Conservation (phyloP, 2,329 filamentous ascomycete species). For the Xylariaceae sp. region DNA sequence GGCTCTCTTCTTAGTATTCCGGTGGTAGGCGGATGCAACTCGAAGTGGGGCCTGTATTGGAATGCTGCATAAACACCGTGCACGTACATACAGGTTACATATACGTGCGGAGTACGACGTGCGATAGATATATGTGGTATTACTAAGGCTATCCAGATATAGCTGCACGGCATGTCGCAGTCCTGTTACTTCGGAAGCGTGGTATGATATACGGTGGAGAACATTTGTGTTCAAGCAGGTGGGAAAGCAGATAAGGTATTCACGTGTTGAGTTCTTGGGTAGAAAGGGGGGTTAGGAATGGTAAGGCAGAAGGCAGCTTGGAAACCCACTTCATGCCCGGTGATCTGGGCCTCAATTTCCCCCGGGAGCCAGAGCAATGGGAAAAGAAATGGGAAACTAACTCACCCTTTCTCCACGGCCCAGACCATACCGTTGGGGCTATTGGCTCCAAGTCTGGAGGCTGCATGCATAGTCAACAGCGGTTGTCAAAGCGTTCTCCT, state of each 20-base stretch:
- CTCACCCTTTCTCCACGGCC: too few relatives aligned
- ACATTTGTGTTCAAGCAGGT: neutral
- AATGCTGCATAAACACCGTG: conserved; percentile 28
- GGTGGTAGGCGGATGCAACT: neutral
- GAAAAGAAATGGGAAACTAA: neutral
- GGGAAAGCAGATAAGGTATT: conserved; percentile 14
- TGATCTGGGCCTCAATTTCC: neutral
- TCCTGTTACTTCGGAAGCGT: conserved; percentile 13
- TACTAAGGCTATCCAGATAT: neutral
- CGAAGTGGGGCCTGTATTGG: neutral
- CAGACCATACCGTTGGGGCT: conserved; percentile 10
- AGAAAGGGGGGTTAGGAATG: neutral
- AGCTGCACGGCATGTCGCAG: conserved; percentile 19
- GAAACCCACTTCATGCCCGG: conserved; percentile 5
- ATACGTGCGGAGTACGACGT: neutral
- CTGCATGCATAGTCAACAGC: neutral
- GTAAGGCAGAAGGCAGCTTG: neutral
- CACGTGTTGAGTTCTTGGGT: conserved; percentile 14
- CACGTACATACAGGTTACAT: conserved; percentile 13
- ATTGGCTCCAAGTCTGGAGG: neutral
- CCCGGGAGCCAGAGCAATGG: conserved; percentile 13
- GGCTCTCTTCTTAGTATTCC: neutral
- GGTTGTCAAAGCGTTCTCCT: neutral
- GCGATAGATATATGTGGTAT: neutral
- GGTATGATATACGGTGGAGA: neutral